A percentile compares a stretch with the other conserved stretches of the same genome.
Conservation (phyloP, 73 alveolate genomes). For the Tetrahymena thermophila region DNA sequence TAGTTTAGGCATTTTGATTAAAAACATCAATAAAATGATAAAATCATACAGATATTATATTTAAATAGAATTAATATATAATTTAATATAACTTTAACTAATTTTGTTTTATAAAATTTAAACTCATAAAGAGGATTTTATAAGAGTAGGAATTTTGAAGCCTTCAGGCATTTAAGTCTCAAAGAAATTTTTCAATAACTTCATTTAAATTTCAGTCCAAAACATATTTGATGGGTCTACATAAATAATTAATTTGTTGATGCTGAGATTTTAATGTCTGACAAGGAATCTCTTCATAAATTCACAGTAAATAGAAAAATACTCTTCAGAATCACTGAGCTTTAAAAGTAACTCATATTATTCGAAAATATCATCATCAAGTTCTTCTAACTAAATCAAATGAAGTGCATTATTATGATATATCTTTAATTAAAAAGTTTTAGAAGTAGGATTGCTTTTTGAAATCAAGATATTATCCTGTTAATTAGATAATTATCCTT, state of each 20-base stretch:
- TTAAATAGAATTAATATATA: neutral
- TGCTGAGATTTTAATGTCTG: neutral
- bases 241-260: neutral
- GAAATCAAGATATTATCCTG: neutral
- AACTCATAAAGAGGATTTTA: neutral
- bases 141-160: neutral
- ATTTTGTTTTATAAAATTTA: neutral
- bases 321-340: neutral
- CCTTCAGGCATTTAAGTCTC: neutral
- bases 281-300: neutral
- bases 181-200: neutral
- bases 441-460: neutral
- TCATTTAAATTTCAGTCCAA: neutral
- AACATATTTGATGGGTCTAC: neutral
- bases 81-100: neutral
- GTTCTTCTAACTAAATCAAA: neutral
- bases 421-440: neutral
- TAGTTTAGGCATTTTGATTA: too few relatives aligned
- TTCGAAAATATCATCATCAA: neutral
- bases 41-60: neutral
- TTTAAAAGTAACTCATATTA: neutral
- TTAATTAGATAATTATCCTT: neutral
- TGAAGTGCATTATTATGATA: neutral
- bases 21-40: too few relatives aligned
- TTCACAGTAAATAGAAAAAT: neutral